Evolutionary conservation across 1,284 basidiomycete genomes (phyloP), one percentile per base, ranked within the genome.

Genomic region (Fomitopsis palustris): DNA sequence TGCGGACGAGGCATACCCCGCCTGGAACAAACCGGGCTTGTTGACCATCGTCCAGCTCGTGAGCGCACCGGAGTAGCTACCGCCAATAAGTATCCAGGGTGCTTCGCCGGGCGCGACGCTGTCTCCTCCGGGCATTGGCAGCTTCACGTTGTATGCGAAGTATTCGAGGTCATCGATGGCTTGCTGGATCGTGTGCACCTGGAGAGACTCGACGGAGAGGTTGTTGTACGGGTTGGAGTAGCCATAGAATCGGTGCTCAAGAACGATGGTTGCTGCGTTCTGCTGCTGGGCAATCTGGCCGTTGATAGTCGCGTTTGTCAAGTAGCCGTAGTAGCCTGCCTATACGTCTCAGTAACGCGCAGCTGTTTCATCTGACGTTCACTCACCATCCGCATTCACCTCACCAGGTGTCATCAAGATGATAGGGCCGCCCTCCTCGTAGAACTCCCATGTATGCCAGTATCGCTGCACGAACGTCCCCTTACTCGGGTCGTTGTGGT

Each of bases 401-500:
- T 83, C 81, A 35, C 81, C 78, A 1, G 79, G 79, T 21, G 78
- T 88, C 67, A 79, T 75, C 14, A 90, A 65, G 62, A 91, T 75
- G 60, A 91, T 85, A 2, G 87, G 86, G 4, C 89, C 88, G 29
- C 86, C 87, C 87, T 56, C 38, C 66, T 84, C 75, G 65, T 87
- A 89, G 66, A 77, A 86, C 68, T 87, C 82, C 69, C 76, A 85
- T 41, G 83, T 81, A 63, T 81, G 78, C 85, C 85, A 89, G 72
- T 80, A 91, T 38, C 88, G 80, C 70, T 91, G 89, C 70, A 84
- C 77, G 72, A 91, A 91, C 6, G 87, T 91, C n/a, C 88, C 89
- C n/a, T 83, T 74, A n/a, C 75, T 75, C 6, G 87, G 84, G 58
- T 88, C 79, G 59, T 76, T 82, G 70, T 90, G 89, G 72, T 91